Evolutionary conservation across 176 grass and related monocot species (phyloP), one percentile per base, ranked within the genome.

Genomic region (Oryza meyeriana): DNA sequence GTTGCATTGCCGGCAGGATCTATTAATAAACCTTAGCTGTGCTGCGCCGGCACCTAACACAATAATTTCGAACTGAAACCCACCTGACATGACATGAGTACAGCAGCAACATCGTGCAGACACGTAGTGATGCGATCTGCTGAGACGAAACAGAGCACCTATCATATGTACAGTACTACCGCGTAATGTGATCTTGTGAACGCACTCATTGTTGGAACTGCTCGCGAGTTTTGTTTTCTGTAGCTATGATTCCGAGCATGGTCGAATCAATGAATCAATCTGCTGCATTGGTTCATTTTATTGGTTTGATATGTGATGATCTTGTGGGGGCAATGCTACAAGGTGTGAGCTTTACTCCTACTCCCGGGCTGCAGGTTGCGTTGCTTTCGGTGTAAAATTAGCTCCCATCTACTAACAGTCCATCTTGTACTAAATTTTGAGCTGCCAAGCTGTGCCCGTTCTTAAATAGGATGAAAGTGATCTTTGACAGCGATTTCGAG

Each of bases 31-130:
- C 81, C 36, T 2, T 32, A 12, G 59, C 24, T 10, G 50, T 20
- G 64, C 71, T 2, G 8, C 63, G 69, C 28, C 33, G 31, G 6
- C 59, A 61, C 67, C 80, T 0, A 72, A 72, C 73, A 65, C 81
- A 52, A 85, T 89, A 81, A 81, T 77, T 47, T 45, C 71, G 48
- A 76, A 81, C 77, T 81, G 50, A 69, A 78, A 63, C 63, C 87
- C 24, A 24, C 76, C 76, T 85, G 77, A 81, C 22, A 80, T 52
- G 77, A 80, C 87, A 55, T 66, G 34, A 58, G 38, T 33, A 33
- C 12, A 12, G 11, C 10, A 79, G 16, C 69, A 84, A 0, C 50
- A 85, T 71, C 39, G 25, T 39, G 48, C 66, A 45, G 30, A 61
- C 30, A 34, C 40, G 22, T 45, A 17, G 22, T 20, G 44, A 44